Evolutionary conservation across 768 basidiomycete genomes (phyloP).

Genomic region (Termitomyces sp.): DNA sequence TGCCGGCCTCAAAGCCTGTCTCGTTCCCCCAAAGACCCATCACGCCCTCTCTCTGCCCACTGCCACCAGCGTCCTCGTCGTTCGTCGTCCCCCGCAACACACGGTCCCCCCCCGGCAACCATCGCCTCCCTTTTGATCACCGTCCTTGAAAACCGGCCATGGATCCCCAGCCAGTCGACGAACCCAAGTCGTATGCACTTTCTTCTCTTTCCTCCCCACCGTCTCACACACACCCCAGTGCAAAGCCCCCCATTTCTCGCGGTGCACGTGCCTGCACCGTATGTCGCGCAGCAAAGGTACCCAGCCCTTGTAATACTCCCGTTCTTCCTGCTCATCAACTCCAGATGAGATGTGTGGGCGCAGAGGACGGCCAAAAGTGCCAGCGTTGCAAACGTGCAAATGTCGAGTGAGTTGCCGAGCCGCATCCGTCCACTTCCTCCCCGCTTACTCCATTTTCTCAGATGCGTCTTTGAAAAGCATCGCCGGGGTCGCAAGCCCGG

Average conservation of each 20-base stretch:
- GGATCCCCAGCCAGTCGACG: constrained; percentile 37
- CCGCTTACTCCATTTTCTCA: constrained; percentile 25
- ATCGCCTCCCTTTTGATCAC: constrained; percentile 34
- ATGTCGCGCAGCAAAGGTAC: constrained; percentile 80
- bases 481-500: constrained; percentile 86
- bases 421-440: constrained; percentile 9
- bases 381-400: constrained; percentile 83
- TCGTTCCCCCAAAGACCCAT: constrained; percentile 14
- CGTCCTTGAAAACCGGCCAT: constrained; percentile 43
- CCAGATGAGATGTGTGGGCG: constrained; percentile 91
- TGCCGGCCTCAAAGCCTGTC: constrained; percentile 25
- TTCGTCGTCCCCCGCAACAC: neutral
- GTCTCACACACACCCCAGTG: constrained; percentile 18
- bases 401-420: constrained; percentile 53
- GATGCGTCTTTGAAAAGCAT: constrained; percentile 88
- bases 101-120: constrained; percentile 9
- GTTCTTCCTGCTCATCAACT: constrained; percentile 18
- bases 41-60: constrained; percentile 14
- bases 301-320: constrained; percentile 7
- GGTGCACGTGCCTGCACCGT: constrained; percentile 77
- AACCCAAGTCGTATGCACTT: constrained; percentile 33
- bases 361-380: constrained; percentile 81
- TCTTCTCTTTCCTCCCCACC: neutral
- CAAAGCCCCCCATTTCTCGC: constrained; percentile 49
- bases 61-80: constrained; percentile 8